A percentile compares a stretch with the other conserved stretches of the same genome.
phyloP scores from a whole-genome alignment of 306 rosid species.

The Luffa aegyptiaca region DNA sequence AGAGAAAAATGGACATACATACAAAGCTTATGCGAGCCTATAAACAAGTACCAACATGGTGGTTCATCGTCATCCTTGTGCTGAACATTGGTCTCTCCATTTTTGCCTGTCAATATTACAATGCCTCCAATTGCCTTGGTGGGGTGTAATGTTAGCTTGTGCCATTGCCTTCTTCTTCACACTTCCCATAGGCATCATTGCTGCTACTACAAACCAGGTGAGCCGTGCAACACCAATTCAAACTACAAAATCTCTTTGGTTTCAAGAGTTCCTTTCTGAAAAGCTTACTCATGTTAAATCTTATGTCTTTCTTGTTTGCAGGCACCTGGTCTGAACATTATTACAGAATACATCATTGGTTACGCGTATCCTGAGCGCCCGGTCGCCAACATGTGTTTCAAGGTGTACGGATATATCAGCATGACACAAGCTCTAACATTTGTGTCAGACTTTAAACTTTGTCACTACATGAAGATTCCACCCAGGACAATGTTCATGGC shows the following conservation, averaged over 20 bases:
- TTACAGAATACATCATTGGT: slow-evolving; percentile 82
- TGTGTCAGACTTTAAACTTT: slow-evolving; percentile 67
- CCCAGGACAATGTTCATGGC: slow-evolving; percentile 88
- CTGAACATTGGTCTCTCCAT: slow-evolving; percentile 50
- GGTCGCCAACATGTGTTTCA: slow-evolving; percentile 94
- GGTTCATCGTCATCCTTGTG: slow-evolving; percentile 50
- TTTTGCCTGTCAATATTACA: slow-evolving; percentile 40
- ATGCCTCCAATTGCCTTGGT: slow-evolving; percentile 73
- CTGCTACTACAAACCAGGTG: slow-evolving; percentile 85
- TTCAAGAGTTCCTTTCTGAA: not conserved
- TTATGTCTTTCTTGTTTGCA: slow-evolving; percentile 21
- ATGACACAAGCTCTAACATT: slow-evolving; percentile 69
- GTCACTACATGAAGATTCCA: slow-evolving; percentile 96
- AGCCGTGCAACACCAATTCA: not conserved
- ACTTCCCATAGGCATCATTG: slow-evolving; percentile 61
- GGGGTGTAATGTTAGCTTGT: slow-evolving; percentile 78
- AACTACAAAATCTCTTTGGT: not conserved
- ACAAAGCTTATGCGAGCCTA: slow-evolving; percentile 58
- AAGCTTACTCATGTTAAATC: not conserved
- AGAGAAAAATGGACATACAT: slow-evolving; percentile 45
- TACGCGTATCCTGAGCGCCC: slow-evolving; percentile 82
- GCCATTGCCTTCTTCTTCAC: slow-evolving; percentile 51
- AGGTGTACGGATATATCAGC: slow-evolving; percentile 90
- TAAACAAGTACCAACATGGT: slow-evolving; percentile 58
- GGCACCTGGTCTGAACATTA: slow-evolving; percentile 73